These are phyloP conservation scores for Curvularia sp. DNA, from an alignment of 2,329 filamentous ascomycete species.

Conservation along the genomic window DNA sequence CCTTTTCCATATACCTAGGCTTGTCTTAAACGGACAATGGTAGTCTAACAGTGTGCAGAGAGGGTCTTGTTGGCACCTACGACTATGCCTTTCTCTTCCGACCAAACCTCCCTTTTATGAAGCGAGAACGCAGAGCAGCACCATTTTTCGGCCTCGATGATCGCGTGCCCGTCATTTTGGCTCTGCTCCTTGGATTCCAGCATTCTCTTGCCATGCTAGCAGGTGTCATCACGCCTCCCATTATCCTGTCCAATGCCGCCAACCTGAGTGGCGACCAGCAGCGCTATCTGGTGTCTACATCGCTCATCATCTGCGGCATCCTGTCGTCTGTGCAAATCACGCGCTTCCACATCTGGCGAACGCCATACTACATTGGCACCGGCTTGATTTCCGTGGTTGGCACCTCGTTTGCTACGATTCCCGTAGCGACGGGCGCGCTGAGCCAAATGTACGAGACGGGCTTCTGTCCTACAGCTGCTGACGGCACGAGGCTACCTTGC, in stretches of 20 bases:
- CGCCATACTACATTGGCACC: constrained; percentile 70
- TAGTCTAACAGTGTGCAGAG: constrained; percentile 47
- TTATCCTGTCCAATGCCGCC: constrained; percentile 72
- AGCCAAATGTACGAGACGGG: constrained; percentile 80
- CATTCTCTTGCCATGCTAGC: constrained; percentile 77
- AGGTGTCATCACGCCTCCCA: constrained; percentile 76
- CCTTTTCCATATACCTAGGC: not conserved
- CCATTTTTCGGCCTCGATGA: constrained; percentile 88
- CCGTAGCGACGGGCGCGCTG: constrained; percentile 74
- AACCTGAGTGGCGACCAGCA: constrained; percentile 68
- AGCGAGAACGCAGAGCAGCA: constrained; percentile 63
- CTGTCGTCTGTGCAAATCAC: constrained; percentile 80
- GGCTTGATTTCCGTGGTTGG: constrained; percentile 82
- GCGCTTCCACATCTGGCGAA: constrained; percentile 72
- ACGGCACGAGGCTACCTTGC: constrained; percentile 74
- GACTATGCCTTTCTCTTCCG: constrained; percentile 90
- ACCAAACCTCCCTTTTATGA: constrained; percentile 83
- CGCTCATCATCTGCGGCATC: constrained; percentile 79
- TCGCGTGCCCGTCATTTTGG: constrained; percentile 76
- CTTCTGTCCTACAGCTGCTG: constrained; percentile 65
- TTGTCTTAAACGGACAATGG: not conserved
- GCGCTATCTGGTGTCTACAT: constrained; percentile 80
- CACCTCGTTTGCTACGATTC: constrained; percentile 78
- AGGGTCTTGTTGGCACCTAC: constrained; percentile 83
- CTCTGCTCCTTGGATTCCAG: constrained; percentile 77